A percentile compares a stretch with the other conserved stretches of the same genome.
Evolutionary conservation across 805 yeast species (phyloP).

Genomic region (Candida rishiriensis): DNA sequence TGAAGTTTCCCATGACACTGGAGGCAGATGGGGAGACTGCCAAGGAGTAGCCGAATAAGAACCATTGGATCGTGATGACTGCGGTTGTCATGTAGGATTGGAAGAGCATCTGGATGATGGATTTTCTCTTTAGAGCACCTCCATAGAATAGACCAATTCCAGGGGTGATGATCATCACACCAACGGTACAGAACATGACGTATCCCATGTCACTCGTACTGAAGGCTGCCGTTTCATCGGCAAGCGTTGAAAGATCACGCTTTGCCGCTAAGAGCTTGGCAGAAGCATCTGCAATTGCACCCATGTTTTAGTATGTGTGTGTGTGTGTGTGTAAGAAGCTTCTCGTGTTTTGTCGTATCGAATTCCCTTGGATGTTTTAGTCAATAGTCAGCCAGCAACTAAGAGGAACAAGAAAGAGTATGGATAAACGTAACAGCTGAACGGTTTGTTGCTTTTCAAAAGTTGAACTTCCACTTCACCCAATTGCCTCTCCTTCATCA

Average conservation of each 20-base stretch:
- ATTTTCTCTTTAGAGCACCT: slow-evolving; percentile 39
- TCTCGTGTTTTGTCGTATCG: too few relatives aligned
- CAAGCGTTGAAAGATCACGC: slow-evolving; percentile 24
- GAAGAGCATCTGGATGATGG: slow-evolving; percentile 39
- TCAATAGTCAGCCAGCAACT: too few relatives aligned
- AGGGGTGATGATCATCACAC: slow-evolving; percentile 45
- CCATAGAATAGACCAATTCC: slow-evolving; percentile 41
- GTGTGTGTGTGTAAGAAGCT: too few relatives aligned
- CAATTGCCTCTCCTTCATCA: too few relatives aligned
- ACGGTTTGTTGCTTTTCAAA: too few relatives aligned
- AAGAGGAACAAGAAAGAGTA: too few relatives aligned
- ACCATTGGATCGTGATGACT: slow-evolving; percentile 38
- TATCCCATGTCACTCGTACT: slow-evolving; percentile 45
- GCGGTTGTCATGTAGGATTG: slow-evolving; percentile 41
- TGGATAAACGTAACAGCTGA: too few relatives aligned
- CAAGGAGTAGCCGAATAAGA: slow-evolving; percentile 41
- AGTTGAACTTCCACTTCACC: too few relatives aligned
- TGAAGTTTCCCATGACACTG: slow-evolving; percentile 32
- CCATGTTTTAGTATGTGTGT: slow-evolving; percentile 9
- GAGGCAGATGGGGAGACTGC: slow-evolving; percentile 35
- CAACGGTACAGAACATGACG: slow-evolving; percentile 42
- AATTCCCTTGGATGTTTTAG: too few relatives aligned
- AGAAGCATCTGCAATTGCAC: slow-evolving; percentile 30
- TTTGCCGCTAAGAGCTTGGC: slow-evolving; percentile 22
- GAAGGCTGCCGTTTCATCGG: slow-evolving; percentile 34